Base-by-base conservation (phyloP, 352 stramenopile genomes). In the Pythium biforme region DNA sequence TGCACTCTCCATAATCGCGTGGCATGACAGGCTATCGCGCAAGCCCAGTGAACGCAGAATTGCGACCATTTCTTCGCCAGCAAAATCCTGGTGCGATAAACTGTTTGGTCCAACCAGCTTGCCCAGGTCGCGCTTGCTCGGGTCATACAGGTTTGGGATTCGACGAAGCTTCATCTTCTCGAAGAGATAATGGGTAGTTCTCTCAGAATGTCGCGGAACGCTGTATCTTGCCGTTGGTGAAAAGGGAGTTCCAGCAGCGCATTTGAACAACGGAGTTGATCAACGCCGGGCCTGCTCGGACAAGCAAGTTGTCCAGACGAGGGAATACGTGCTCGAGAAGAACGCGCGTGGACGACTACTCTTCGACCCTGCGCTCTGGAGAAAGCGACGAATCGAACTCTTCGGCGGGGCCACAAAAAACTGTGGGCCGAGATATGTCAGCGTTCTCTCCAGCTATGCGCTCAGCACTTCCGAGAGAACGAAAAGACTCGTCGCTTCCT, bases 1-100 rank as follows among this genome's bases (percentile, higher is more conserved):
- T 23, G 84, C 81, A 59, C 81, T 90, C 51, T 93, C 82, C 27
- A 90, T 39, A 15, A 93, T 79, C 34, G 81, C 80, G 55, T 88
- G 80, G 26, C 81, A 90, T 6, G 84, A 90, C 34, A 93, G 50
- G 19, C 62, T 75, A 19, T 74, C 81, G 23, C 77, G 79, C 53
- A 93, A 67, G 0, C 84, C 84, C 1, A 91, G 58, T 2, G 72
- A 72, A 17, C 72, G 74, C 47, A 93, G 41, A 55, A 88, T 81
- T 4, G 78, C 70, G 51, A 91, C 64, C 15, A 86, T 74, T 6
- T 72, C 59, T 27, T 68, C 64, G 6, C 55, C 74, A 17, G 78
- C 83, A 52, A 93, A 88, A 2, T 65, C 62, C 15, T 73, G 33
- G 22, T 68, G 66, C n/a, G 84, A 82, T 14, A 93, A 66, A 59